A percentile compares a stretch with the other conserved stretches of the same genome.
These are phyloP conservation scores for Suhomyces sp. DNA, from an alignment of 805 yeast species.

Conservation along the genomic window DNA sequence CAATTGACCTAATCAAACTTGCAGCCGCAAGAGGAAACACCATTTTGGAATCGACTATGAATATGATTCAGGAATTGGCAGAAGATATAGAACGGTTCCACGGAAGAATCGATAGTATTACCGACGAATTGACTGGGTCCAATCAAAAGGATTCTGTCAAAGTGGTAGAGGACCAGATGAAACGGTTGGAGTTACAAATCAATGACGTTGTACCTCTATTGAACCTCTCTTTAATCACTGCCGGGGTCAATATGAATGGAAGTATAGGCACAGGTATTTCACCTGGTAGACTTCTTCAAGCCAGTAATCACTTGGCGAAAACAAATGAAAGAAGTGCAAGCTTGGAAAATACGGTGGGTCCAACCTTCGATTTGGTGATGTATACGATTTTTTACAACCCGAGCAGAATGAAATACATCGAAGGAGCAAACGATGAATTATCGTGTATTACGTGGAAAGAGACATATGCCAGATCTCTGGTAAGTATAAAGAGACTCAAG, in stretches of 20 bases:
- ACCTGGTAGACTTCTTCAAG: slow-evolving; percentile 65
- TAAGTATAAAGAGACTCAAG: slow-evolving; percentile 35
- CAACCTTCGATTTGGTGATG: slow-evolving; percentile 53
- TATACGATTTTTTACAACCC: slow-evolving; percentile 66
- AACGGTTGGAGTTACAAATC: slow-evolving; percentile 48
- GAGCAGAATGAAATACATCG: slow-evolving; percentile 37
- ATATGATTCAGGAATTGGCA: slow-evolving; percentile 54
- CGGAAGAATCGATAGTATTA: slow-evolving; percentile 41
- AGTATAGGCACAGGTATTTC: slow-evolving; percentile 53
- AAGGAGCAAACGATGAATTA: slow-evolving; percentile 16
- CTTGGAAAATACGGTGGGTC: slow-evolving; percentile 47
- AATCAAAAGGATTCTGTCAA: slow-evolving; percentile 40
- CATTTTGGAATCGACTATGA: slow-evolving; percentile 52
- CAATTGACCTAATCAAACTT: slow-evolving; percentile 65
- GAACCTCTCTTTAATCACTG: slow-evolving; percentile 62
- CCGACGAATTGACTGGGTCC: slow-evolving; percentile 26
- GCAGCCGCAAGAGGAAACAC: slow-evolving; percentile 65
- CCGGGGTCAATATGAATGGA: slow-evolving; percentile 60
- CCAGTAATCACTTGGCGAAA: slow-evolving; percentile 46
- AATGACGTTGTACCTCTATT: slow-evolving; percentile 71
- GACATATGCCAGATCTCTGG: slow-evolving; percentile 56
- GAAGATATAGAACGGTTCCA: slow-evolving; percentile 60
- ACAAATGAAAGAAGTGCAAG: not conserved
- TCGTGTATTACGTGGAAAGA: slow-evolving; percentile 71
- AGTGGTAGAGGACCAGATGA: slow-evolving; percentile 51